These are phyloP conservation scores for Akanthomyces lecanii DNA, from an alignment of 2,329 filamentous ascomycete species.

Conservation along the genomic window DNA sequence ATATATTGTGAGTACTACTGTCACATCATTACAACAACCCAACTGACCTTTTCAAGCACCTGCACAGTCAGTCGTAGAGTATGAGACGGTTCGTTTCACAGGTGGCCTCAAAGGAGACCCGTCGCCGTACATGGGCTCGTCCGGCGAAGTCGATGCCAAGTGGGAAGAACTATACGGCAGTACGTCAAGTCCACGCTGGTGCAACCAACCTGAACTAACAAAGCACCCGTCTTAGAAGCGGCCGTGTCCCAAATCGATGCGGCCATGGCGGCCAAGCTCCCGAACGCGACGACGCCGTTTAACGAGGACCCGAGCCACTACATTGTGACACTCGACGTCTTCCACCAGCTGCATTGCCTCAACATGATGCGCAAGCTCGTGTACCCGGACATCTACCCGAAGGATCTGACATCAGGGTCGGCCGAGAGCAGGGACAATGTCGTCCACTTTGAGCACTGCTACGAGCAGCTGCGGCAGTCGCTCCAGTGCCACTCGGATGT, in stretches of 20 bases:
- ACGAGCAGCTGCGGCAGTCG: conserved; percentile 48
- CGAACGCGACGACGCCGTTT: conserved; percentile 47
- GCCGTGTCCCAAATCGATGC: too few relatives aligned
- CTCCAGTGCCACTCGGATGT: conserved; percentile 51
- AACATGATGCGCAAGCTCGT: conserved; percentile 44
- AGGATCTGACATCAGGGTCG: conserved; percentile 39
- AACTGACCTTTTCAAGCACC: conserved; percentile 34
- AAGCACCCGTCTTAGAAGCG: too few relatives aligned
- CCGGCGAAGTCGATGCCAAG: conserved; percentile 50
- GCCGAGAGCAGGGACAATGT: conserved; percentile 36
- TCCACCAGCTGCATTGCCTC: conserved; percentile 47
- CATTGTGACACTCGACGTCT: conserved; percentile 53
- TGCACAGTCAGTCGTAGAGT: conserved; percentile 43
- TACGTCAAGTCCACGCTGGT: not conserved
- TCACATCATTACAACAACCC: too few relatives aligned
- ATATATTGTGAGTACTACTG: conserved; percentile 31
- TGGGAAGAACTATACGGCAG: conserved; percentile 47
- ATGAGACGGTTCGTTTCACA: conserved; percentile 46
- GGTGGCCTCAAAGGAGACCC: conserved; percentile 40
- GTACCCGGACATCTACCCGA: conserved; percentile 44
- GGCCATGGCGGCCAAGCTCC: conserved; percentile 33
- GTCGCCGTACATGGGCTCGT: conserved; percentile 50
- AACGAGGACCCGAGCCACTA: conserved; percentile 51
- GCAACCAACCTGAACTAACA: not conserved
- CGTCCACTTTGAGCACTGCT: conserved; percentile 42